These are phyloP conservation scores for Nasturtium officinale DNA, from an alignment of 345 rosid species.

Conservation along the genomic window DNA sequence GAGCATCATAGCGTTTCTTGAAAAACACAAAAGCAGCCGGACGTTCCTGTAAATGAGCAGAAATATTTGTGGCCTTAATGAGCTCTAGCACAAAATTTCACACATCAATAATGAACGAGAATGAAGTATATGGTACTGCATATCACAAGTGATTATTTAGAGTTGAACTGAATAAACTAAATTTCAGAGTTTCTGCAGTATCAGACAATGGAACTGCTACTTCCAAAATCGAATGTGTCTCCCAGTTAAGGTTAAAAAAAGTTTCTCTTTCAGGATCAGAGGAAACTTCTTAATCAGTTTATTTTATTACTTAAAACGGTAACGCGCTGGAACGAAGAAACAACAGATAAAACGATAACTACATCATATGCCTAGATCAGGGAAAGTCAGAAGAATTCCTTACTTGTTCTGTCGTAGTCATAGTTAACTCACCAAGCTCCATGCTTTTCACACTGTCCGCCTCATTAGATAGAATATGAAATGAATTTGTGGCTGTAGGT, in stretches of 20 bases:
- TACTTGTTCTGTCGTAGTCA: constrained; percentile 58
- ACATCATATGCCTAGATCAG: constrained; percentile 8
- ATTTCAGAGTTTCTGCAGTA: background rate
- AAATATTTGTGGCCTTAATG: background rate
- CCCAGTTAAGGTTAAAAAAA: background rate
- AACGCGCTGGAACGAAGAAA: background rate
- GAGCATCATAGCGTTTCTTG: constrained; percentile 80
- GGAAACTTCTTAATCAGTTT: background rate
- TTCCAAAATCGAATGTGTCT: background rate
- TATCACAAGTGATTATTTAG: background rate
- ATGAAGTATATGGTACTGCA: background rate
- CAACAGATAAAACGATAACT: background rate
- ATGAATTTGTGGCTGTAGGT: constrained; percentile 55
- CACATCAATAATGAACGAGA: background rate
- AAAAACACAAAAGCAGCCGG: constrained; percentile 92
- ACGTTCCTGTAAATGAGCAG: constrained; percentile 60
- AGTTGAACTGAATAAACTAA: background rate
- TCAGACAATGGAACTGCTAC: background rate
- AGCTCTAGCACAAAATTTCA: background rate
- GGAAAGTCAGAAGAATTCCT: constrained; percentile 33
- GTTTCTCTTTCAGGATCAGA: background rate
- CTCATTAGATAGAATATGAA: constrained; percentile 59
- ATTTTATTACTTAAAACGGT: background rate
- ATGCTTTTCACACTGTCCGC: constrained; percentile 46
- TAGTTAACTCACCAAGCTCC: constrained; percentile 48